Base-by-base conservation (phyloP, 2,329 filamentous ascomycete species). In the Colletotrichum sojae region DNA sequence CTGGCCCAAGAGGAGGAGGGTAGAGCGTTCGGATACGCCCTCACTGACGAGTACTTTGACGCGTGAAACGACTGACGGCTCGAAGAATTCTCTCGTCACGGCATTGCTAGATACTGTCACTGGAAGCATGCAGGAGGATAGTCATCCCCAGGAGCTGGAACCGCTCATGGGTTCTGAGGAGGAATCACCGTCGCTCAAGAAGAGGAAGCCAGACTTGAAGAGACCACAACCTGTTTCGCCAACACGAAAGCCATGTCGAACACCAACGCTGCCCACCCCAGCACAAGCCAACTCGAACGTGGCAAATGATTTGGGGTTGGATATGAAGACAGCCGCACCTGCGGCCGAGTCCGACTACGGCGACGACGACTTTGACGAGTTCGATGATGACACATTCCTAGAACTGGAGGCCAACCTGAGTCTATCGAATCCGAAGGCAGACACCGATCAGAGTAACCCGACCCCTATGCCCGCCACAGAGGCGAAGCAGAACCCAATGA, bases 1-100 rank as follows among this genome's bases (percentile, higher is more conserved):
- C 73, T 93, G 91, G 86, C 90, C 91, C 1, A 95, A 95, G 78
- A 85, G 90, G 71, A 86, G 90, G 73, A 91, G 86, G 73, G 75
- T 89, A 8, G 87, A 90, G 57, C 84, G 83, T 40, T 78, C 81
- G 15, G 85, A 82, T 58, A 75, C 4, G 76, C 76, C 40, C 76
- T 79, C 52, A 71, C 73, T 39, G 77, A 76, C 62, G 75, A 74
- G 45, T 74, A 79, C 48, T 76, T 76, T 67, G 78, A 76, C 71
- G 69, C 77, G 79, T 74, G 79, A 83, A 69, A 82, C 80, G 71
- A 83, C 84, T 65, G 85, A 86, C 36, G 82, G 82, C 4, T 87
- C 86, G 2, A 90, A 90, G 71, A 84, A 85, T 0, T 87, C 84
- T 4, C 82, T 89, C 74, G 85, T 89, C n/a, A 87, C 85, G 43